These are phyloP conservation scores for Pythium aristosporum DNA, from an alignment of 352 stramenopile species.

Conservation along the genomic window DNA sequence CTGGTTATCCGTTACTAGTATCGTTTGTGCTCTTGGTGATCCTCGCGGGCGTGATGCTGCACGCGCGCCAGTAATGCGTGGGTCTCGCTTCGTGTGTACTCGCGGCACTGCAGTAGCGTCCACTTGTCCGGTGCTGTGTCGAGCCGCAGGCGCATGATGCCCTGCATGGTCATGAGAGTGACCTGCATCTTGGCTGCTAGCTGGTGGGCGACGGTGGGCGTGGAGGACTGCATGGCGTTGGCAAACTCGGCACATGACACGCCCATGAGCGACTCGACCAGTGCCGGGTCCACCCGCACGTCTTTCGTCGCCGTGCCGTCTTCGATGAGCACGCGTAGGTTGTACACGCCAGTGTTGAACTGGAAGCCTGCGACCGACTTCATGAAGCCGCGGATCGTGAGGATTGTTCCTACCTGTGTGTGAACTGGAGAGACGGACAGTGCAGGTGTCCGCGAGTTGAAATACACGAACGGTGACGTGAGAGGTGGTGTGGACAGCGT, in stretches of 20 bases:
- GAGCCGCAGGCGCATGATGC: slow-evolving; percentile 59
- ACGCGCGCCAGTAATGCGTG: slow-evolving; percentile 49
- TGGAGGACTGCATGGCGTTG: slow-evolving; percentile 58
- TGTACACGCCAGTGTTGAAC: slow-evolving; percentile 68
- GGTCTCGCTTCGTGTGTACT: slow-evolving; percentile 42
- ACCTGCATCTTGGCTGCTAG: slow-evolving; percentile 82
- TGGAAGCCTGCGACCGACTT: slow-evolving; percentile 85
- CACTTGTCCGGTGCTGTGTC: slow-evolving; percentile 27
- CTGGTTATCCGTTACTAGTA: not conserved
- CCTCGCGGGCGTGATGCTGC: slow-evolving; percentile 7
- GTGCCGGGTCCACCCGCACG: slow-evolving; percentile 48
- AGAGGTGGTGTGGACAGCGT: not conserved
- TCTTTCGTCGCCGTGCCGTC: slow-evolving; percentile 65
- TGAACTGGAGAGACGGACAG: not conserved
- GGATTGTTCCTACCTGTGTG: slow-evolving; percentile 6
- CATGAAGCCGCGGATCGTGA: slow-evolving; percentile 61
- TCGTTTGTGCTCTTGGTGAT: not conserved
- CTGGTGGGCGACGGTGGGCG: slow-evolving; percentile 46
- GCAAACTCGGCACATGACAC: slow-evolving; percentile 68
- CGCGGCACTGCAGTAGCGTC: slow-evolving; percentile 51
- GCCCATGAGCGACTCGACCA: slow-evolving; percentile 74
- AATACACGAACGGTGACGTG: slow-evolving; percentile 30
- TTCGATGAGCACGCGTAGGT: slow-evolving; percentile 72
- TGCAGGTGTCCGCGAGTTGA: slow-evolving; percentile 12
- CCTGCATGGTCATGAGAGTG: slow-evolving; percentile 77